A percentile compares a stretch with the other conserved stretches of the same genome.
Conservation (phyloP, 345 rosid species). For the Euphorbia peplus region DNA sequence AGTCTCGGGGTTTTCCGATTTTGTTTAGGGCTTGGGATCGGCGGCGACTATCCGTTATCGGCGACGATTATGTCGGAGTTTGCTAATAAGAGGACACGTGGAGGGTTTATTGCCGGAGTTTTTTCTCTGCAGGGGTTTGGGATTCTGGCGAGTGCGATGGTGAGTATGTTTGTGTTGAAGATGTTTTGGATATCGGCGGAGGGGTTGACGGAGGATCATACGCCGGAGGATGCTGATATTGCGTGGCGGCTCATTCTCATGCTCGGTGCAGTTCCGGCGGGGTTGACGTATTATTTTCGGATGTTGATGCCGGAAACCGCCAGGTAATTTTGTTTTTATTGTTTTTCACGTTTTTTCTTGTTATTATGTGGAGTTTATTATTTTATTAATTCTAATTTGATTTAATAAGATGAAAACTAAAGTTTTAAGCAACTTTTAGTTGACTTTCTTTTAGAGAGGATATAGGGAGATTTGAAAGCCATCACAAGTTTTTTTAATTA, state of each 20-base stretch:
- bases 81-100: slow-evolving; percentile 70
- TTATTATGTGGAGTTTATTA: background rate
- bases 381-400: background rate
- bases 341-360: background rate
- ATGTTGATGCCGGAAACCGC: slow-evolving; percentile 92
- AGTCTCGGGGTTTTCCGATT: slow-evolving; percentile 65
- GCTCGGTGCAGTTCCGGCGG: slow-evolving; percentile 76
- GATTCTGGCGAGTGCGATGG: slow-evolving; percentile 50
- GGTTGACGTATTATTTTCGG: slow-evolving; percentile 72
- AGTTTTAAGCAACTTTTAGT: too few relatives aligned
- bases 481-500: too few relatives aligned
- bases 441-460: too few relatives aligned
- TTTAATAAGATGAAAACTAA: too few relatives aligned
- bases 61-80: slow-evolving; percentile 85
- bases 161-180: slow-evolving; percentile 44
- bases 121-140: slow-evolving; percentile 82
- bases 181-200: slow-evolving; percentile 27
- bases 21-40: slow-evolving; percentile 64
- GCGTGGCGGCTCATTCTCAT: slow-evolving; percentile 74
- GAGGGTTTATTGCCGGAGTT: slow-evolving; percentile 64
- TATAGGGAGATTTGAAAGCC: too few relatives aligned
- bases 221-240: slow-evolving; percentile 51
- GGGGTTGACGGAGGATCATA: background rate
- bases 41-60: slow-evolving; percentile 76
- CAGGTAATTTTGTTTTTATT: slow-evolving; percentile 31